Percentiles rank a stretch among this genome's conserved stretches.
Evolutionary conservation across 2,329 filamentous ascomycete genomes (phyloP).

Genomic region (Lachnellula willkommii): DNA sequence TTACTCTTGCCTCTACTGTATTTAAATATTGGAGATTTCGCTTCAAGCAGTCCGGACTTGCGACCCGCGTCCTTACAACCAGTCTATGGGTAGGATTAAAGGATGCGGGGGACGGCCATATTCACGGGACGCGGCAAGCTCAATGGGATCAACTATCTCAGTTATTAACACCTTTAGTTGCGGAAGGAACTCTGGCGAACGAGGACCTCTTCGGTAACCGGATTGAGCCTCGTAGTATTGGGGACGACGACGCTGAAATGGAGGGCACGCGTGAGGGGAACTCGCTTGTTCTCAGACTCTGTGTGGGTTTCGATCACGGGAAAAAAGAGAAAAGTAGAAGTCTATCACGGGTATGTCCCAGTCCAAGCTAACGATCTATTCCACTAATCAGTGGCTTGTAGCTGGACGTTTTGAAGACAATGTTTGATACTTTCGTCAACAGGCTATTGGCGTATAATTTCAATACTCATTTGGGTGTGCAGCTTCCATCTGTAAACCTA

Average conservation of each 20-base stretch:
- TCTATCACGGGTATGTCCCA: constrained; percentile 3
- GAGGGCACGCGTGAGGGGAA: background rate
- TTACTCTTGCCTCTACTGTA: constrained; percentile 4
- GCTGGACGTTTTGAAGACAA: constrained; percentile 11
- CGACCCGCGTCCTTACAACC: too few species aligned
- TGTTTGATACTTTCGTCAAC: constrained; percentile 10
- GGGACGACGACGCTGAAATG: constrained; percentile 1
- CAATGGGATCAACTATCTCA: constrained; percentile 3
- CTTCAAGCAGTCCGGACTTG: background rate
- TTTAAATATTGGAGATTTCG: constrained; percentile 9
- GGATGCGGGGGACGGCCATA: background rate
- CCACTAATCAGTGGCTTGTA: background rate
- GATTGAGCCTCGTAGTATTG: background rate
- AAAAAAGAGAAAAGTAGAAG: constrained; percentile 1
- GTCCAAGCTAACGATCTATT: background rate
- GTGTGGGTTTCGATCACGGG: background rate
- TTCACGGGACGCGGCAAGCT: background rate
- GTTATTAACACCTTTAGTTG: background rate
- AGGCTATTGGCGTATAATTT: constrained; percentile 6
- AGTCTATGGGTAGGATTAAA: background rate
- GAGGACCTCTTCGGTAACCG: constrained; percentile 1
- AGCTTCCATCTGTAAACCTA: background rate
- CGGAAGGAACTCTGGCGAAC: background rate
- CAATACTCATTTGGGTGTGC: constrained; percentile 2
- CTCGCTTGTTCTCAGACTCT: constrained; percentile 6